phyloP scores from a whole-genome alignment of 371 early-diverging fungal species.

The Mycotypha africana region DNA sequence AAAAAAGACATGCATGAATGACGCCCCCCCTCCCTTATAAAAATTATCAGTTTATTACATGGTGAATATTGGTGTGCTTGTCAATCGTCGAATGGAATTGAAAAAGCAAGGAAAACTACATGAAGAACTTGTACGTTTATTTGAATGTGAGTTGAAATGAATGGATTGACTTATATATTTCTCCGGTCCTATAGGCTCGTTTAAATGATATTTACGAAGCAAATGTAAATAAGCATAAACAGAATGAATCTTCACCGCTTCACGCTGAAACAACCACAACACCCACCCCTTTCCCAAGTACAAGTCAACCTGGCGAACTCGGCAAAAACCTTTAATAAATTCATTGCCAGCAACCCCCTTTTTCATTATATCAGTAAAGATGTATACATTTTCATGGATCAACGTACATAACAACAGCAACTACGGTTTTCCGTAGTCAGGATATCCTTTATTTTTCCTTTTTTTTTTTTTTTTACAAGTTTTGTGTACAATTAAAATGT shows the following conservation, averaged over 20 bases:
- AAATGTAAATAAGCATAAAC: conserved; percentile 4
- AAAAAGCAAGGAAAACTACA: conserved; percentile 44
- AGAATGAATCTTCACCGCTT: too few relatives aligned
- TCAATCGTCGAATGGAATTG: conserved; percentile 46
- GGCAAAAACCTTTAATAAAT: conserved; percentile 14
- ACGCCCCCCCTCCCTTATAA: too few relatives aligned
- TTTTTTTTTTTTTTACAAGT: too few relatives aligned
- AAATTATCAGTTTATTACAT: conserved; percentile 67
- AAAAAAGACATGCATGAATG: background rate
- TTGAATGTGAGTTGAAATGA: background rate
- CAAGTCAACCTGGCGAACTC: conserved; percentile 21
- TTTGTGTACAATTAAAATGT: too few relatives aligned
- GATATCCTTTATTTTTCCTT: too few relatives aligned
- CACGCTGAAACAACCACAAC: conserved; percentile 42
- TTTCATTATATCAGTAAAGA: too few relatives aligned
- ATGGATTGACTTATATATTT: background rate
- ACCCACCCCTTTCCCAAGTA: conserved; percentile 33
- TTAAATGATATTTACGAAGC: conserved; percentile 14
- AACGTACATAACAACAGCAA: too few relatives aligned
- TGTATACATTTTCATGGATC: too few relatives aligned
- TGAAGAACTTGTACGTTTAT: conserved; percentile 38
- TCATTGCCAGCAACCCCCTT: too few relatives aligned
- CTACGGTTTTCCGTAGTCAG: too few relatives aligned
- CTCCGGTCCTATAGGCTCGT: conserved; percentile 26
- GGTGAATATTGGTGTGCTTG: conserved; percentile 71